A percentile compares a stretch with the other conserved stretches of the same genome.
Evolutionary conservation across 495 filamentous ascomycete genomes (phyloP).

Genomic region (Penicillium daleae): DNA sequence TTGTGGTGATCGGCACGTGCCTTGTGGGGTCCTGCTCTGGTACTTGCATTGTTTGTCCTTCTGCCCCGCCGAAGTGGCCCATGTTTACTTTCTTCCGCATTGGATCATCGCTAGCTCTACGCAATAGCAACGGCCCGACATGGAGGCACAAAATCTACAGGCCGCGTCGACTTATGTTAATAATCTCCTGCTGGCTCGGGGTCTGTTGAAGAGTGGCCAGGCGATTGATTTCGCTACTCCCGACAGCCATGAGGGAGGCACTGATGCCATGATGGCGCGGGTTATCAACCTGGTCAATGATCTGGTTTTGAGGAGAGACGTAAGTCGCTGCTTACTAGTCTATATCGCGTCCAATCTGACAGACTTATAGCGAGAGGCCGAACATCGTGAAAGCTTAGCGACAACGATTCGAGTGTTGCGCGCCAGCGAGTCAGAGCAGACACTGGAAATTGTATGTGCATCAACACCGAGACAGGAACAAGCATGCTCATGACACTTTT

Average conservation of each 20-base stretch:
- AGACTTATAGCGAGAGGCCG: conserved; percentile 74
- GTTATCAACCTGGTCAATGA: conserved; percentile 95
- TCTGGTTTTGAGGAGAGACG: conserved; percentile 80
- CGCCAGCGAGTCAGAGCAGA: conserved; percentile 69
- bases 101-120: conserved; percentile 29
- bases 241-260: conserved; percentile 63
- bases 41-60: conserved; percentile 26
- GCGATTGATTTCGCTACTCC: conserved; percentile 85
- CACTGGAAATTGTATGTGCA: conserved; percentile 55
- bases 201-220: conserved; percentile 80
- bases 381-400: conserved; percentile 79
- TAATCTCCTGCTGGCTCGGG: conserved; percentile 88
- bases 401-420: conserved; percentile 77
- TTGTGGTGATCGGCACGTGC: conserved; percentile 17
- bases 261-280: conserved; percentile 74
- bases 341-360: conserved; percentile 21
- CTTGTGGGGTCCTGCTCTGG: too few relatives aligned
- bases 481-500: conserved; percentile 18
- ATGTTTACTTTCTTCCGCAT: conserved; percentile 54
- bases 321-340: conserved; percentile 44
- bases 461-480: background rate
- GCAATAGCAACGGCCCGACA: conserved; percentile 40
- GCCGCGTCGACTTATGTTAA: conserved; percentile 95
- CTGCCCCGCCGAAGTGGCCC: conserved; percentile 20
- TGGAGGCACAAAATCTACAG: conserved; percentile 80